A percentile compares a stretch with the other conserved stretches of the same genome.
Conservation (phyloP, 169 alveolate species). For the Ichthyophthirius multifiliis region DNA sequence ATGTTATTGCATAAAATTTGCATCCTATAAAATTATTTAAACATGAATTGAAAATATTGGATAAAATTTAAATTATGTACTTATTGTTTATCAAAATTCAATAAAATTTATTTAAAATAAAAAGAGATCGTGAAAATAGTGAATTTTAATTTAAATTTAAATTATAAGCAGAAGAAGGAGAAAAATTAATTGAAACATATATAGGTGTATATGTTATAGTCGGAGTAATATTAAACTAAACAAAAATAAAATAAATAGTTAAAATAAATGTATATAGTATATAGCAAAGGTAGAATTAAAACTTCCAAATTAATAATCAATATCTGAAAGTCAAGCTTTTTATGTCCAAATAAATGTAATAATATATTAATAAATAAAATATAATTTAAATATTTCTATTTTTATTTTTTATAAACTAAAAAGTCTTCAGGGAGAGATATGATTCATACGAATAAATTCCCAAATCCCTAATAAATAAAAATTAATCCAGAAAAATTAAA, state of each 20-base stretch:
- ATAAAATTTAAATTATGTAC: conserved; percentile 15
- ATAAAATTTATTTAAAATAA: background rate
- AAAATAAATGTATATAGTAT: background rate
- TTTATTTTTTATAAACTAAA: too few species aligned
- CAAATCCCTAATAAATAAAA: background rate
- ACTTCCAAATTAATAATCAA: background rate
- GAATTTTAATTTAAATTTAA: conserved; percentile 24
- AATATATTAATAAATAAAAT: background rate
- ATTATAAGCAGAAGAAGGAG: conserved; percentile 8
- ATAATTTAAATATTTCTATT: background rate
- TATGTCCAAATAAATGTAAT: background rate
- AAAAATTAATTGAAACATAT: conserved; percentile 29
- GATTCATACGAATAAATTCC: background rate
- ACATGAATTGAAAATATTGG: background rate
- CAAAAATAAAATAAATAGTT: background rate
- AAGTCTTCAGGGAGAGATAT: conserved; percentile 9
- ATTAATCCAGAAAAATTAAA: conserved; percentile 22
- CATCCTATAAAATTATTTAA: background rate
- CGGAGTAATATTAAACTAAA: background rate
- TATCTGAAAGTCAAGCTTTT: background rate
- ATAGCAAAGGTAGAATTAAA: background rate
- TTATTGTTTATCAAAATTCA: background rate
- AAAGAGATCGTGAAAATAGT: background rate
- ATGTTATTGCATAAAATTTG: background rate
- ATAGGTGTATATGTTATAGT: conserved; percentile 37